Percentiles rank a stretch among this genome's conserved stretches.
These are phyloP conservation scores for Ceratocystis eucalypticola DNA, from an alignment of 2,329 filamentous ascomycete species.

Conservation along the genomic window DNA sequence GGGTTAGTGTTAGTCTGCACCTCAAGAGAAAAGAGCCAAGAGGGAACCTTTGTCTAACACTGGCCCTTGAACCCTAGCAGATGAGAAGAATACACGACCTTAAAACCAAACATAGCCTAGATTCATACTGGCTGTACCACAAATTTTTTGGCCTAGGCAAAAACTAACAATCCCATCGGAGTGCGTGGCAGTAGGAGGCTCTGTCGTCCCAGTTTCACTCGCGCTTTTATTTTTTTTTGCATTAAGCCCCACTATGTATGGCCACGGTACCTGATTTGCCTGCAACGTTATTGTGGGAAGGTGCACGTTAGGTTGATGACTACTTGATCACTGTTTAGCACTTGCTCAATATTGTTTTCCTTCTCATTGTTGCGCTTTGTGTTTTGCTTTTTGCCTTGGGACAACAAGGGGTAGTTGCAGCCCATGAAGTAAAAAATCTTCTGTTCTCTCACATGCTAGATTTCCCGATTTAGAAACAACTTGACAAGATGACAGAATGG, in stretches of 20 bases:
- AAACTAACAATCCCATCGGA: too few relatives aligned
- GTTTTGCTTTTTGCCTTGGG: background rate
- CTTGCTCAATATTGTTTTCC: background rate
- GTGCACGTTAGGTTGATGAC: background rate
- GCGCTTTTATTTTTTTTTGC: background rate
- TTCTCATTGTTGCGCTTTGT: background rate
- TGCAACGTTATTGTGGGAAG: conserved; percentile 1
- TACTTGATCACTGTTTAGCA: too few relatives aligned
- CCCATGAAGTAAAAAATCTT: background rate
- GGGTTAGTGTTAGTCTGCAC: too few relatives aligned
- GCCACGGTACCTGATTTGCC: conserved; percentile 1
- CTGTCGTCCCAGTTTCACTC: too few relatives aligned
- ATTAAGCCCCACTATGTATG: background rate
- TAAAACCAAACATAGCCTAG: too few relatives aligned
- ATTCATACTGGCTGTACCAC: background rate
- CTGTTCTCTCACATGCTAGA: background rate
- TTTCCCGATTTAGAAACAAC: background rate
- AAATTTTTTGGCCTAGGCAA: too few relatives aligned
- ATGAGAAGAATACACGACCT: background rate
- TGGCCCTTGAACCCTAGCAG: background rate
- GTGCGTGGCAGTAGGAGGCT: too few relatives aligned
- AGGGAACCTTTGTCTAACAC: background rate
- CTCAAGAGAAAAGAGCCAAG: background rate
- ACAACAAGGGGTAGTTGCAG: background rate
- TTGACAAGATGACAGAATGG: background rate